Conservation (phyloP, 257 asterid species). For the Haberlea rhodopensis region DNA sequence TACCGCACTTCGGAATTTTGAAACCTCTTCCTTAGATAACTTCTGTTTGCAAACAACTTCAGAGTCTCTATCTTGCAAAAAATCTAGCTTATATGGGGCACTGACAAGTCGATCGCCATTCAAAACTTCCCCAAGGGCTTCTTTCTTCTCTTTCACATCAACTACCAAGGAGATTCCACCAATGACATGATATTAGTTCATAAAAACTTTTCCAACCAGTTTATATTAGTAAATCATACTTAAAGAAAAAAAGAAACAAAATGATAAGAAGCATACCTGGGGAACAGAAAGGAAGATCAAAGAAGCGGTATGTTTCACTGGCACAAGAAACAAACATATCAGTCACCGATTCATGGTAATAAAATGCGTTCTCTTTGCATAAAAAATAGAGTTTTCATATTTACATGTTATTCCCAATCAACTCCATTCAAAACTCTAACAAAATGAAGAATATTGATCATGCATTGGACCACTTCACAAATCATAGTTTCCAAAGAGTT, state of each 20-base stretch:
- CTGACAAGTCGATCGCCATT: slow-evolving; percentile 46
- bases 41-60: slow-evolving; percentile 37
- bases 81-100: slow-evolving; percentile 40
- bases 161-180: slow-evolving; percentile 22
- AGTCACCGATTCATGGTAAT: background rate
- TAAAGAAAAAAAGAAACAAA: slow-evolving; percentile 5
- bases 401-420: background rate
- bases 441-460: background rate
- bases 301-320: slow-evolving; percentile 70
- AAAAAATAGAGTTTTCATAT: background rate
- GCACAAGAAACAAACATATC: slow-evolving; percentile 2
- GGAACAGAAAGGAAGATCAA: slow-evolving; percentile 69
- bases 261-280: slow-evolving; percentile 38
- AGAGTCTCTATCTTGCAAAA: slow-evolving; percentile 36
- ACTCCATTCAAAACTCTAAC: background rate
- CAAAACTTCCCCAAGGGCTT: slow-evolving; percentile 46
- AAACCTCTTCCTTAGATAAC: slow-evolving; percentile 42
- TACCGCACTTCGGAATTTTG: slow-evolving; percentile 46
- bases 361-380: background rate
- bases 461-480: background rate
- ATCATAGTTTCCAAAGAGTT: background rate
- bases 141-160: slow-evolving; percentile 38
- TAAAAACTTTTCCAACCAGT: background rate
- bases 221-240: slow-evolving; percentile 10
- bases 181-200: background rate